Evolutionary conservation across 1,139 yeast genomes (phyloP), one percentile per base, ranked within the genome.

Genomic region (Geotrichum klebahnii): DNA sequence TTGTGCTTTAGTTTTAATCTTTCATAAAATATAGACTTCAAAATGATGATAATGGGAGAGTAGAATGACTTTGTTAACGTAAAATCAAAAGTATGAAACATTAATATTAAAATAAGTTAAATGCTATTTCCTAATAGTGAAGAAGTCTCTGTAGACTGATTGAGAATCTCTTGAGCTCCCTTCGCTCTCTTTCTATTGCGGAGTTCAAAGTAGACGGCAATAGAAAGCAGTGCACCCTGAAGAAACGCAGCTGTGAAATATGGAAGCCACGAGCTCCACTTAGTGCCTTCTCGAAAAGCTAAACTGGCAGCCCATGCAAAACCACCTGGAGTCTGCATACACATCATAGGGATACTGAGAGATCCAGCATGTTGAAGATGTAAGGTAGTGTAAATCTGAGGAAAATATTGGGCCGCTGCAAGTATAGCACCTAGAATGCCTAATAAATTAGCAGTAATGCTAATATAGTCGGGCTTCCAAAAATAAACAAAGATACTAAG

Each of bases 271-370:
- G 90, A 80, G 58, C 94, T 84, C 96, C 96, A 87, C 55, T 80
- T 79, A 1, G 92, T 80, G 1, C 89, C 94, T 41, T 84, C 84
- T 44, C 90, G 79, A 53, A 78, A 68, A 51, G 80, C 83, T 50
- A 88, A 69, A 2, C 87, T 80, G 14, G 80, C 75, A 0, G 94
- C 78, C 82, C 92, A 87, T 1, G 85, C 55, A 59, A 78, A 83
- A 23, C 96, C 95, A 12, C 96, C 96, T 0, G 96, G 96, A 16
- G 95, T 86, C 64, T 88, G 96, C 56, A 88, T 77, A 49, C 82
- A 71, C 92, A 88, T 84, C 88, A 85, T 86, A 5, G 83, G 79
- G 20, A 85, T 73, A 0, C 95, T 84, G 33, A 88, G 72, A 0
- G 90, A 82, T 2, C 96, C 96, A 0, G 94, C 83, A 58, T 82